Evolutionary conservation across 78 protist species (phyloP), one percentile per base, ranked within the genome.

Genomic region (Fonticula alba): DNA sequence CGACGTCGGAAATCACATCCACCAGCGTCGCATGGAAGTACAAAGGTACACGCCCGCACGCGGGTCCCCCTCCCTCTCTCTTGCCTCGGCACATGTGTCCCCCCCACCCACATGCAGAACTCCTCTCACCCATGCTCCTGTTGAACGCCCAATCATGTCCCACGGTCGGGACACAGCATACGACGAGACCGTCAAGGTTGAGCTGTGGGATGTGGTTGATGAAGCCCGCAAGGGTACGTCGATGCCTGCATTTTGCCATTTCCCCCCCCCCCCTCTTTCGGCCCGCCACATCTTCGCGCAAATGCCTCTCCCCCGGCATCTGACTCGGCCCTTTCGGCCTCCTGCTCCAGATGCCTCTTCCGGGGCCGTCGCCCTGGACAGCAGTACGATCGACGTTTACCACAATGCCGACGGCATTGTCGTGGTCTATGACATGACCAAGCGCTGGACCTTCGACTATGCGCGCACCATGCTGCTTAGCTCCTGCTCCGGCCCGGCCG

Each of bases 141-240:
- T 3, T 54, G 58, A 9, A 7, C 43, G 3, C 43, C 7, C 17
- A 38, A 3, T 3, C 43, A 7, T 38, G 7, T 7, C 43, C 17
- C 43, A 7, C 17, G 19, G 19, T 3, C 32, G 35, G 35, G 35
- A 7, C 35, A 7, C 35, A 54, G 58, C 7, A 3, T 10, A 3
- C 7, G 65, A 62, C 33, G 65, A 62, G 54, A 7, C 7, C 33
- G 7, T 62, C 33, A 36, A 32, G 31, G 65, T 62, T 7, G 65
- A 62, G 43, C 3, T 62, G 17, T 62, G 65, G 65, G 65, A 62
- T 7, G 65, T 62, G 31, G 65, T 62, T 7, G 65, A 62, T 7
- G 7, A 62, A 7, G 7, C 7, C 17, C 36, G 43, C 33, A 62
- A 62, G 65, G n/a, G n/a, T n/a, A n/a, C n/a, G n/a, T n/a, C n/a